Evolutionary conservation across 2,329 filamentous ascomycete genomes (phyloP).

Genomic region (Monosporascus sp.): DNA sequence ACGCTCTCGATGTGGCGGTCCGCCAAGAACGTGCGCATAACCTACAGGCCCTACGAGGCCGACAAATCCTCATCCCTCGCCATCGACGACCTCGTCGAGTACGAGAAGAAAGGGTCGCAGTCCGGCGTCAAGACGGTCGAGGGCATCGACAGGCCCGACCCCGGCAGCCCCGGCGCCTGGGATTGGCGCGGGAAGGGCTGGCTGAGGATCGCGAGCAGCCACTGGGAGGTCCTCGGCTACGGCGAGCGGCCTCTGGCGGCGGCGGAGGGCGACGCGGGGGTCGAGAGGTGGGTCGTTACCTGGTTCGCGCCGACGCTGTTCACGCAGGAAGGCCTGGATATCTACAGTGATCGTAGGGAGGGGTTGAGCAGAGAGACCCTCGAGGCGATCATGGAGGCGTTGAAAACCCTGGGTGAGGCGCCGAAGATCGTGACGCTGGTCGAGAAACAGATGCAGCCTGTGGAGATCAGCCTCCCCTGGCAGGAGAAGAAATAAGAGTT

Average conservation of each 20-base stretch:
- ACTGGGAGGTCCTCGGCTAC: slow-evolving; percentile 80
- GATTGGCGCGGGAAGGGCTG: slow-evolving; percentile 75
- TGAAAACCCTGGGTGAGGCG: slow-evolving; percentile 49
- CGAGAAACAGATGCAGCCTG: slow-evolving; percentile 42
- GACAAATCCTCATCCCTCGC: slow-evolving; percentile 32
- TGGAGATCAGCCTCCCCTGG: slow-evolving; percentile 50
- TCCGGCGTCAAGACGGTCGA: slow-evolving; percentile 53
- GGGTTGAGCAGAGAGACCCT: slow-evolving; percentile 56
- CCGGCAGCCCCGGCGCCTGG: slow-evolving; percentile 44
- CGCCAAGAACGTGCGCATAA: slow-evolving; percentile 75
- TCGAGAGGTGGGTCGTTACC: slow-evolving; percentile 69
- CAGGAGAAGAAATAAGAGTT: slow-evolving; percentile 22
- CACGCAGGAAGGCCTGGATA: slow-evolving; percentile 74
- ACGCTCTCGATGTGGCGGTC: slow-evolving; percentile 76
- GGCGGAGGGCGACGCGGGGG: slow-evolving; percentile 31
- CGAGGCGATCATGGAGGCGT: slow-evolving; percentile 47
- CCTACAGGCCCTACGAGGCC: slow-evolving; percentile 53
- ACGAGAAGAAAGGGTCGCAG: slow-evolving; percentile 36
- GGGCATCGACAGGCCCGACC: slow-evolving; percentile 55
- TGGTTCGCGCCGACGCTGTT: slow-evolving; percentile 82
- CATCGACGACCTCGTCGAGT: slow-evolving; percentile 68
- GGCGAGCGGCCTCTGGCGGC: slow-evolving; percentile 44
- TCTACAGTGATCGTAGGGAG: slow-evolving; percentile 62
- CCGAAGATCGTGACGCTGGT: slow-evolving; percentile 49
- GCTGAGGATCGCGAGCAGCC: slow-evolving; percentile 64